These are phyloP conservation scores for Madurella mycetomatis DNA, from an alignment of 2,329 filamentous ascomycete species.

Conservation along the genomic window DNA sequence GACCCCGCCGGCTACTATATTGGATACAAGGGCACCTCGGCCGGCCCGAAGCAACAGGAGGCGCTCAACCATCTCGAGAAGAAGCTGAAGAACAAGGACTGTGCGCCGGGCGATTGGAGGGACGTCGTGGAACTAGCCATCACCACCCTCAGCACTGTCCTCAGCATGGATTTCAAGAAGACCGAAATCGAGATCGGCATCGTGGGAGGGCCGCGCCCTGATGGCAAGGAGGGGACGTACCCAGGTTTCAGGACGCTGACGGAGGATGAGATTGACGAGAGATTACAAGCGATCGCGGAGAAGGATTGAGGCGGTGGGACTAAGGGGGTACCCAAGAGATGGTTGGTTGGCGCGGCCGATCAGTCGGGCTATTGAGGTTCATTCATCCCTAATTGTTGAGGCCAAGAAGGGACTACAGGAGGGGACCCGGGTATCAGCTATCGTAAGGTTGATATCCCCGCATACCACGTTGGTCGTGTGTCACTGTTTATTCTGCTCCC, in stretches of 20 bases:
- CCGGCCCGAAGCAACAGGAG: slow-evolving; percentile 97
- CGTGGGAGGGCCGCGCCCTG: slow-evolving; percentile 78
- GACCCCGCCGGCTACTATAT: slow-evolving; percentile 97
- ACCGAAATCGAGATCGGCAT: slow-evolving; percentile 97
- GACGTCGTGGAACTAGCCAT: slow-evolving; percentile 97
- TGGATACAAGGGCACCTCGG: slow-evolving; percentile 96
- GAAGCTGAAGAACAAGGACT: slow-evolving; percentile 99
- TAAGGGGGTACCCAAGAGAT: slow-evolving; percentile 4
- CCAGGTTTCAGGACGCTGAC: slow-evolving; percentile 81
- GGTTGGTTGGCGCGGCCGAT: slow-evolving; percentile 11
- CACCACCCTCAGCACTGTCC: slow-evolving; percentile 87
- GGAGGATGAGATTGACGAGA: slow-evolving; percentile 97
- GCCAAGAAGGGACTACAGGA: slow-evolving; percentile 14
- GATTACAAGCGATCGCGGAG: slow-evolving; percentile 95
- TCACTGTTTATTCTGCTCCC: slow-evolving; percentile 18
- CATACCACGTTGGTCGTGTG: slow-evolving; percentile 23
- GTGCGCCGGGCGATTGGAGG: slow-evolving; percentile 87
- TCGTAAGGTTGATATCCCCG: slow-evolving; percentile 18
- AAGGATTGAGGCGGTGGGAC: slow-evolving; percentile 66
- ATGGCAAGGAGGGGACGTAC: slow-evolving; percentile 79
- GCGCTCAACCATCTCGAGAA: slow-evolving; percentile 98
- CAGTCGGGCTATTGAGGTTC: slow-evolving; percentile 1
- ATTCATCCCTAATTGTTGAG: slow-evolving; percentile 15
- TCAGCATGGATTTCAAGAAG: slow-evolving; percentile 99
- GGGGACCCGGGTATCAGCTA: slow-evolving; percentile 3